Percentiles rank a stretch among this genome's conserved stretches.
Evolutionary conservation across 768 basidiomycete species (phyloP).

Genomic region (Russula griseocarnosa): DNA sequence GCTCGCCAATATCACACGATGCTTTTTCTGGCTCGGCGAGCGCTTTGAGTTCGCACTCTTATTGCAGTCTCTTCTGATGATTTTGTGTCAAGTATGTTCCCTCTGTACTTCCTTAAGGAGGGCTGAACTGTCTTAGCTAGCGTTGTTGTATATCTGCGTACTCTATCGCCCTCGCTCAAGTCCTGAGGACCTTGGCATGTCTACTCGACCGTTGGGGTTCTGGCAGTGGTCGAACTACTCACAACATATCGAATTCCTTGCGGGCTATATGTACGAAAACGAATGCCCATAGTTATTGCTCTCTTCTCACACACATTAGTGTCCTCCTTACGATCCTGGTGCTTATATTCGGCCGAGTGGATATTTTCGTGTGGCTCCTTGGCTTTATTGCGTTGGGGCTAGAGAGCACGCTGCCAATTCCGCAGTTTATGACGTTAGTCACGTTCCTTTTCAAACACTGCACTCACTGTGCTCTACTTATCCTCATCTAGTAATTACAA

Average conservation of each 20-base stretch:
- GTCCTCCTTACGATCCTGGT: slow-evolving; percentile 69
- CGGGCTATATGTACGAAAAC: slow-evolving; percentile 61
- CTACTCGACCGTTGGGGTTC: slow-evolving; percentile 65
- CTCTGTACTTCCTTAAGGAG: slow-evolving; percentile 7
- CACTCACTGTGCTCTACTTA: neutral
- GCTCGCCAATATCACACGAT: slow-evolving; percentile 80
- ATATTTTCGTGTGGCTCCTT: slow-evolving; percentile 55
- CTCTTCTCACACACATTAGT: slow-evolving; percentile 31
- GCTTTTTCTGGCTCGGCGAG: slow-evolving; percentile 87
- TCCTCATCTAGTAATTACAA: slow-evolving; percentile 60
- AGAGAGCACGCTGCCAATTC: slow-evolving; percentile 83
- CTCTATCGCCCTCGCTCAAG: slow-evolving; percentile 58
- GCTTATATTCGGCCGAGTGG: slow-evolving; percentile 65
- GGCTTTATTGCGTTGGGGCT: slow-evolving; percentile 78
- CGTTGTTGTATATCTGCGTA: slow-evolving; percentile 78
- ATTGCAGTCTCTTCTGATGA: slow-evolving; percentile 83
- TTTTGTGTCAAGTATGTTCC: slow-evolving; percentile 64
- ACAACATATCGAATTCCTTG: slow-evolving; percentile 80
- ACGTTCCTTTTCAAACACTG: slow-evolving; percentile 10
- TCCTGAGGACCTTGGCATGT: slow-evolving; percentile 55
- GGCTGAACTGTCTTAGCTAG: slow-evolving; percentile 47
- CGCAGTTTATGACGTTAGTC: slow-evolving; percentile 69
- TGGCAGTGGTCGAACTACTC: slow-evolving; percentile 83
- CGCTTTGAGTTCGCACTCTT: slow-evolving; percentile 73
- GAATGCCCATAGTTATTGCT: slow-evolving; percentile 3